These are phyloP conservation scores for Barbatosphaeria neglecta DNA, from an alignment of 495 filamentous ascomycete species.

Conservation along the genomic window DNA sequence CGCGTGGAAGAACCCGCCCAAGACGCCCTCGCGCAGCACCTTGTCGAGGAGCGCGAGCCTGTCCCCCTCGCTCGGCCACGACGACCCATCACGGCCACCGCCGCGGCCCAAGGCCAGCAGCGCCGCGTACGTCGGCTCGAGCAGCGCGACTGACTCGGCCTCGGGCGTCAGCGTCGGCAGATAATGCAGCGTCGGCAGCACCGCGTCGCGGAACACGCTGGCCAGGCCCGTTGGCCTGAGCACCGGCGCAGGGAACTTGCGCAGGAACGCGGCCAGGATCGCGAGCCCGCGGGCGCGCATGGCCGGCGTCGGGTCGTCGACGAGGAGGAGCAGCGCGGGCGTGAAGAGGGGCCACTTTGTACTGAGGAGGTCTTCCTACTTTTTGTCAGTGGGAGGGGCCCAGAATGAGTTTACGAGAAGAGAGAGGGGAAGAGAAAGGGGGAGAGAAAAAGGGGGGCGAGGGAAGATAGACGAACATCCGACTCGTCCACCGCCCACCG, in stretches of 20 bases:
- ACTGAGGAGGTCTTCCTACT: slow-evolving; percentile 8
- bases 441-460: background rate
- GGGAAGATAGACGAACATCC: slow-evolving; percentile 22
- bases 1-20: slow-evolving; percentile 42
- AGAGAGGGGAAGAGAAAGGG: background rate
- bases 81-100: too few relatives aligned
- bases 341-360: slow-evolving; percentile 65
- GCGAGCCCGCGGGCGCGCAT: slow-evolving; percentile 50
- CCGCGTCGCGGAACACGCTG: slow-evolving; percentile 66
- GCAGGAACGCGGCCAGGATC: slow-evolving; percentile 50
- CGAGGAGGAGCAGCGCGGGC: slow-evolving; percentile 69
- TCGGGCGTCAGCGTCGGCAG: slow-evolving; percentile 73
- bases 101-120: slow-evolving; percentile 51
- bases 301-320: slow-evolving; percentile 52
- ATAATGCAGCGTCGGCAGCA: slow-evolving; percentile 59
- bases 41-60: slow-evolving; percentile 28
- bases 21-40: slow-evolving; percentile 43
- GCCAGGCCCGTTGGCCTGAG: slow-evolving; percentile 64
- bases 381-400: background rate
- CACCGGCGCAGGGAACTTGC: slow-evolving; percentile 41
- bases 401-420: background rate
- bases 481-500: slow-evolving; percentile 49
- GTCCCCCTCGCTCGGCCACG: too few relatives aligned
- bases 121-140: slow-evolving; percentile 54
- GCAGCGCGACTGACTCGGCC: slow-evolving; percentile 51